Base-by-base conservation (phyloP, 257 asterid genomes). In the Solanum corneliomulleri region DNA sequence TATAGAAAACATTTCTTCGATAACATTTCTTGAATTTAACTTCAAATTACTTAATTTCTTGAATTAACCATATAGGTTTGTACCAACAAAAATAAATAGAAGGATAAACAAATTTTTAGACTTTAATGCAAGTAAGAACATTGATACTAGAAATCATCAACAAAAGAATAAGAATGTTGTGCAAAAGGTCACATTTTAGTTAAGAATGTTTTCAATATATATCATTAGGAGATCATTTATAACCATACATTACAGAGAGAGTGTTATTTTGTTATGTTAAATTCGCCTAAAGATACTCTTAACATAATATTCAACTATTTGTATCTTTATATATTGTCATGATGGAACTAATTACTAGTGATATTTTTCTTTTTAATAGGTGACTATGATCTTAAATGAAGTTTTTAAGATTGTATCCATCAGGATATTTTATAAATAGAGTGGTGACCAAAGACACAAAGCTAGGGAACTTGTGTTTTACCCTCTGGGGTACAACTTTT, bases 331-430 rank as follows among this genome's bases (percentile, higher is more conserved):
- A 20, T 35, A 20, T 39, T 39, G 3, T 74, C 10, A 2, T 4
- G 20, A 74, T 21, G 52, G 6, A 0, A 23, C 21, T 75, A 41
- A 39, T 23, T 33, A 75, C 21, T 23, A 11, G 23, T 76, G 33
- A 7, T 23, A 1, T 21, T 16, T 47, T 71, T 31, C 20, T 23
- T 84, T 52, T 68, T 29, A 4, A 18, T 33, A 88, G 88, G 80
- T 86, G 12, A 86, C 87, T 3, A 86, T 86, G 87, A 86, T 88
- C 37, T 62, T 88, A 25, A 16, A 81, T 2, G 88, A 88, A 37
- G 87, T 88, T 1, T 60, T 86, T 47, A 86, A 88, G 58, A n/a
- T 52, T 88, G 3, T 88, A 86, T 60, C 75, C 90, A 23, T 86
- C 88, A 15, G 88, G 58, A 71, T 13, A 64, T 21, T 47, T 88